Conservation (phyloP, 345 rosid species). For the Combretum micranthum region DNA sequence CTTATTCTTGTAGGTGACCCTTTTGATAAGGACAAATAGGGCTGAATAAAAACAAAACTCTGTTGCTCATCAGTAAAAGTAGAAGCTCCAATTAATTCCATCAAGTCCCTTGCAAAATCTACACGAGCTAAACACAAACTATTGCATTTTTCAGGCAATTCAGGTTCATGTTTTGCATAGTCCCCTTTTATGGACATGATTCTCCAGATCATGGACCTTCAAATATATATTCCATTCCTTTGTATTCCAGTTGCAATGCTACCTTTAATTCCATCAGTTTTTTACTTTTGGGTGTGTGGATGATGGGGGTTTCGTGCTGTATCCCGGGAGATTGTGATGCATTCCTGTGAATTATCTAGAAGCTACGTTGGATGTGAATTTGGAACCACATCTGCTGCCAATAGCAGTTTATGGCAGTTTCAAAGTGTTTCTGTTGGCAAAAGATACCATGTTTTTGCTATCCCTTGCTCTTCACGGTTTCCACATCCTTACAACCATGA, state of each 20-base stretch:
- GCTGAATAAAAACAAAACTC: slow-evolving; percentile 76
- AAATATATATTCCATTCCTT: slow-evolving; percentile 48
- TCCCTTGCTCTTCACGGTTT: slow-evolving; percentile 47
- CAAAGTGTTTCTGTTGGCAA: slow-evolving; percentile 39
- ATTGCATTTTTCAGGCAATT: slow-evolving; percentile 44
- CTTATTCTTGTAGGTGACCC: slow-evolving; percentile 39
- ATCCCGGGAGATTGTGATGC: slow-evolving; percentile 68
- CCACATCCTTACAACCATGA: slow-evolving; percentile 52
- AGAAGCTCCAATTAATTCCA: slow-evolving; percentile 43
- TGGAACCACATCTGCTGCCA: slow-evolving; percentile 27
- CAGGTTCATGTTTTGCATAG: slow-evolving; percentile 56
- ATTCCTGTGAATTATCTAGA: slow-evolving; percentile 32
- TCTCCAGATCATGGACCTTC: slow-evolving; percentile 48
- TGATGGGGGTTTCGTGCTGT: slow-evolving; percentile 50
- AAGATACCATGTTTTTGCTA: slow-evolving; percentile 44
- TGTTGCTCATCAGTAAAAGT: slow-evolving; percentile 56
- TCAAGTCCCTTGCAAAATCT: slow-evolving; percentile 64
- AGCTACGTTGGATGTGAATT: slow-evolving; percentile 39
- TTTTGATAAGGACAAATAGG: slow-evolving; percentile 67
- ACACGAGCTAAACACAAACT: slow-evolving; percentile 60
- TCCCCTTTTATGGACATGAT: slow-evolving; percentile 43
- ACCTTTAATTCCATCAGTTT: slow-evolving; percentile 40
- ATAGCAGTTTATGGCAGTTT: slow-evolving; percentile 30
- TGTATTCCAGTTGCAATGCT: slow-evolving; percentile 44
- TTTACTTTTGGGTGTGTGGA: slow-evolving; percentile 71